Base-by-base conservation (phyloP, 371 early-diverging fungal genomes). In the Entomophthora muscae region DNA sequence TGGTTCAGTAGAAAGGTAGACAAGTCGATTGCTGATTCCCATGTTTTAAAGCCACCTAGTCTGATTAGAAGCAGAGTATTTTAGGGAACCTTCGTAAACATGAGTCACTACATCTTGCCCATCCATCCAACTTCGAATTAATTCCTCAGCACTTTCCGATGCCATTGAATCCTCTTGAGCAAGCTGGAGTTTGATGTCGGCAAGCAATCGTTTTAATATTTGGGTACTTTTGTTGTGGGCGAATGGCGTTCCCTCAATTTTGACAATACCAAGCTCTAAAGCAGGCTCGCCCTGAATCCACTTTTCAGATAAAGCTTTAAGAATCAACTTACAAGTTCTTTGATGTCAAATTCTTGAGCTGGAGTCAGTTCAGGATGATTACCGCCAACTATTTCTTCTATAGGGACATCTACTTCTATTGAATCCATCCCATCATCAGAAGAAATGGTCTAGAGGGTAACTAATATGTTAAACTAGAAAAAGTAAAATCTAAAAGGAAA, bases 11-110 rank as follows among this genome's bases (percentile, higher is more conserved):
- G 70, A 66, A 78, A 89, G 51, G 78, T 69, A 22, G 88, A 82
- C 61, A 95, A 74, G 72, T 95, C 95, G 52, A 88, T 58, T 1
- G 90, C 80, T 68, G 93, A 93, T 66, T 95, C 95, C 95, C 95
- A 95, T 0, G 95, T 95, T 73, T 95, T 95, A 66, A 92, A 81
- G 2, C 95, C 95, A 61, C 91, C 74, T 72, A 57, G n/a, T 63
- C n/a, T n/a, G n/a, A n/a, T n/a, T n/a, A n/a, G n/a, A n/a, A n/a
- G n/a, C n/a, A n/a, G n/a, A n/a, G n/a, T 32, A 27, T 24, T 33
- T 64, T 51, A 22, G 2, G 58, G 61, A 51, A 69, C 85, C 95
- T 73, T 93, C 95, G 67, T 93, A 95, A 1, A 88, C 88, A 21
- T 91, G 91, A 32, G 78, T 75, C 52, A 93, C 80, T 22, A 95